Evolutionary conservation across 1,284 basidiomycete species (phyloP).

Genomic region (Mycena citricolor): DNA sequence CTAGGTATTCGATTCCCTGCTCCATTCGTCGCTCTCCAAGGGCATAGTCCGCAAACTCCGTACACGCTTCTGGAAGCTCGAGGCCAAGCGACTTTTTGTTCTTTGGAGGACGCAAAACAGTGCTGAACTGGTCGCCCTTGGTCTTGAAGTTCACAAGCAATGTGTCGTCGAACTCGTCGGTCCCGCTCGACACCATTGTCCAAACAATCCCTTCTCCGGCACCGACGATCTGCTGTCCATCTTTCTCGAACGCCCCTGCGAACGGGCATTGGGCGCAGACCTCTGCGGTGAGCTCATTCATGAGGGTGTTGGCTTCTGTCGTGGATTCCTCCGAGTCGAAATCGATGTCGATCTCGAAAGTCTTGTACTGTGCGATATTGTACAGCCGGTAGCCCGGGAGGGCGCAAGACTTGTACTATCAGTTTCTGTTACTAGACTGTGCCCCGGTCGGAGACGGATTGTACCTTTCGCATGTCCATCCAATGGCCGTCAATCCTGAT

Average conservation of each 20-base stretch:
- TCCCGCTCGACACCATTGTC: too few relatives aligned
- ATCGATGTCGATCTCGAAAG: conserved; percentile 23
- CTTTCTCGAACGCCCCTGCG: conserved; percentile 15
- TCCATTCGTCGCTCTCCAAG: conserved; percentile 22
- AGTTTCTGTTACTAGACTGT: too few relatives aligned
- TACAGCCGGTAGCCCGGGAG: conserved; percentile 22
- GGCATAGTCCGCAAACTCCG: conserved; percentile 21
- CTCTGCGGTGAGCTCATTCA: conserved; percentile 22
- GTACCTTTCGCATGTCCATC: conserved; percentile 25
- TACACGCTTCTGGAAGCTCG: not conserved
- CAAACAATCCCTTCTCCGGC: conserved; percentile 22
- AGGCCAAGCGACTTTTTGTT: not conserved
- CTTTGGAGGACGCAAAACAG: conserved; percentile 12
- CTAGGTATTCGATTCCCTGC: conserved; percentile 25
- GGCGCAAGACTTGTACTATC: conserved; percentile 19
- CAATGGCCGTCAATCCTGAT: conserved; percentile 24
- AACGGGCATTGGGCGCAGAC: conserved; percentile 23
- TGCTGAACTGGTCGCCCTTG: conserved; percentile 20
- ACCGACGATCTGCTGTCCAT: conserved; percentile 15
- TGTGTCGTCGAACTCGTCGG: conserved; percentile 11
- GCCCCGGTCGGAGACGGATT: too few relatives aligned
- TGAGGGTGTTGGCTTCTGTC: conserved; percentile 6
- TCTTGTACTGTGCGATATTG: conserved; percentile 22
- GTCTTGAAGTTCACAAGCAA: conserved; percentile 25
- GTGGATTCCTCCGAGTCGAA: conserved; percentile 9